Percentiles rank a stretch among this genome's conserved stretches.
Evolutionary conservation across 805 yeast genomes (phyloP).

Genomic region (Grigorovia humatica): DNA sequence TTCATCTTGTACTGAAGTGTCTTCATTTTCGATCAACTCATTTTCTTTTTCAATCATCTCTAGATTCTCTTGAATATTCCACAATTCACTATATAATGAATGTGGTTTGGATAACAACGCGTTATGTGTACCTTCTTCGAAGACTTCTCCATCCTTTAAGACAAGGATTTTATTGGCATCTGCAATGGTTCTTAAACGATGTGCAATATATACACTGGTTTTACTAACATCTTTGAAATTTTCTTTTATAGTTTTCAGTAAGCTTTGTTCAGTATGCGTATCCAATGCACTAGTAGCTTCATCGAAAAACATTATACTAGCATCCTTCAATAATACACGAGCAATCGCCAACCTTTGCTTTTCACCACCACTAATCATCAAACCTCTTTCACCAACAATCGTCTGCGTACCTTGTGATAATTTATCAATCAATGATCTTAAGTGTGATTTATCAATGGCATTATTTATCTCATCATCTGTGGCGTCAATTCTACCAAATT

Average conservation of each 20-base stretch:
- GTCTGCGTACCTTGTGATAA: constrained; percentile 81
- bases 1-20: background rate
- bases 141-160: constrained; percentile 63
- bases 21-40: constrained; percentile 13
- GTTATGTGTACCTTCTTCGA: constrained; percentile 80
- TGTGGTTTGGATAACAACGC: constrained; percentile 41
- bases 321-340: constrained; percentile 70
- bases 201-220: constrained; percentile 89
- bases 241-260: constrained; percentile 60
- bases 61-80: constrained; percentile 86
- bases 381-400: constrained; percentile 92
- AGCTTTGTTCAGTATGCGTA: constrained; percentile 87
- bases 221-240: constrained; percentile 48
- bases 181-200: constrained; percentile 83
- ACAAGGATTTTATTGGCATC: constrained; percentile 92
- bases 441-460: constrained; percentile 61
- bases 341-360: constrained; percentile 93
- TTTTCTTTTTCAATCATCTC: constrained; percentile 36
- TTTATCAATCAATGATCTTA: constrained; percentile 49
- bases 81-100: constrained; percentile 68
- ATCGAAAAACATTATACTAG: constrained; percentile 89
- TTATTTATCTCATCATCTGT: constrained; percentile 56
- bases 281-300: constrained; percentile 96
- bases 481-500: constrained; percentile 74
- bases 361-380: constrained; percentile 99